A percentile compares a stretch with the other conserved stretches of the same genome.
These are phyloP conservation scores for Ascocoryne sarcoides DNA, from an alignment of 2,329 filamentous ascomycete species.

Conservation along the genomic window DNA sequence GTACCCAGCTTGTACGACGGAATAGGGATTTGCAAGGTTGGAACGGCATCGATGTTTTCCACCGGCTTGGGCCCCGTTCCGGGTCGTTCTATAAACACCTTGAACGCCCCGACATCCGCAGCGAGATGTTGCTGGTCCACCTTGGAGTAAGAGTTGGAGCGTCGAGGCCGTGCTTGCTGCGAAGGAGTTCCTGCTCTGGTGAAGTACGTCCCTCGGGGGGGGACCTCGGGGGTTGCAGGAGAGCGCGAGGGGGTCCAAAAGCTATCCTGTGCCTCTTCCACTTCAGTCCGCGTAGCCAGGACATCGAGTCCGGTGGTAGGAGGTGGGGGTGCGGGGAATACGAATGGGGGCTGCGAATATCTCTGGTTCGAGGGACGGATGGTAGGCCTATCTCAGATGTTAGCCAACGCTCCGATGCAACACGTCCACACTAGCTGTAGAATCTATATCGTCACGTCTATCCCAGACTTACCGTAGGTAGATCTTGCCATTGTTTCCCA, in stretches of 20 bases:
- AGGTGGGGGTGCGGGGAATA: slow-evolving; percentile 52
- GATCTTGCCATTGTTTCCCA: slow-evolving; percentile 75
- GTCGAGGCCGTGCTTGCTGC: slow-evolving; percentile 37
- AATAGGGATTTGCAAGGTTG: slow-evolving; percentile 64
- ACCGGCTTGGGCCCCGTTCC: slow-evolving; percentile 55
- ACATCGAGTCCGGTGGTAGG: slow-evolving; percentile 48
- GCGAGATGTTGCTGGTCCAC: slow-evolving; percentile 52
- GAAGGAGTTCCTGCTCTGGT: slow-evolving; percentile 5
- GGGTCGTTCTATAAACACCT: slow-evolving; percentile 70
- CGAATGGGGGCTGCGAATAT: slow-evolving; percentile 51
- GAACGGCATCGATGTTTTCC: slow-evolving; percentile 34
- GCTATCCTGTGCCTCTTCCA: slow-evolving; percentile 22
- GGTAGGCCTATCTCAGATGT: slow-evolving; percentile 41
- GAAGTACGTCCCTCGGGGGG: slow-evolving; percentile 29
- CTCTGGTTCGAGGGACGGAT: slow-evolving; percentile 53
- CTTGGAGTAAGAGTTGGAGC: slow-evolving; percentile 70
- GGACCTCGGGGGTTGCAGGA: slow-evolving; percentile 31
- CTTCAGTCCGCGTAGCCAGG: slow-evolving; percentile 27
- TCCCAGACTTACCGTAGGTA: slow-evolving; percentile 69
- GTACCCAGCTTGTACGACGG: slow-evolving; percentile 78
- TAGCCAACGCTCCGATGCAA: slow-evolving; percentile 12
- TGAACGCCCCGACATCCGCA: slow-evolving; percentile 61
- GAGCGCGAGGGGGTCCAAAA: slow-evolving; percentile 26
- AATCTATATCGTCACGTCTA: slow-evolving; percentile 13
- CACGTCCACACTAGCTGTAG: slow-evolving; percentile 3